phyloP scores from a whole-genome alignment of 176 grass and related monocot species.

The Dactylis glomerata region DNA sequence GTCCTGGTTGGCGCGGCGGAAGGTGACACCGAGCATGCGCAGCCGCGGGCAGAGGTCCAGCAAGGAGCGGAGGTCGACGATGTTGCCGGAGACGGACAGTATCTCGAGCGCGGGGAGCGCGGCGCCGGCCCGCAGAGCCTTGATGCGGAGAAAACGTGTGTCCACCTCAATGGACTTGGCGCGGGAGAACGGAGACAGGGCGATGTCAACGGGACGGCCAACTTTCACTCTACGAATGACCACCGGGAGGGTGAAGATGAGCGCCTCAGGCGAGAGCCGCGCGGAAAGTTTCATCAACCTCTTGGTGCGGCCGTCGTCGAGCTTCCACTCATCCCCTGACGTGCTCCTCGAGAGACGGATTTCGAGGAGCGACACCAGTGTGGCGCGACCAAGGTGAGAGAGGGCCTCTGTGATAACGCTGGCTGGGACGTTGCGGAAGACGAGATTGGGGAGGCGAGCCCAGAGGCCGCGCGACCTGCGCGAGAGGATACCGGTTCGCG shows the following conservation, averaged over 20 bases:
- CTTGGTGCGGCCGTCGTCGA: not conserved
- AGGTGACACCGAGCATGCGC: not conserved
- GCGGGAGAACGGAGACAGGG: not conserved
- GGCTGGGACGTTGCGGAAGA: not conserved
- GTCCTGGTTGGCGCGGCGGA: not conserved
- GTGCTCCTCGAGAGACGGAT: no score
- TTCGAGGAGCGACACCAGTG: not conserved
- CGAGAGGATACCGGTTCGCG: not conserved
- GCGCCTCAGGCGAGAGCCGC: not conserved
- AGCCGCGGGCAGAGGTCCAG: not conserved
- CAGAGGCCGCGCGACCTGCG: not conserved
- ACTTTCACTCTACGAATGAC: fast-evolving
- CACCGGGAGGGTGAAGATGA: not conserved
- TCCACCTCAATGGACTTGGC: not conserved
- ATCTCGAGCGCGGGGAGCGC: not conserved
- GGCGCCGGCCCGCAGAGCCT: not conserved
- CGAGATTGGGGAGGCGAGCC: not conserved
- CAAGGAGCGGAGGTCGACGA: not conserved
- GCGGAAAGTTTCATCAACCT: not conserved
- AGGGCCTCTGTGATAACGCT: not conserved
- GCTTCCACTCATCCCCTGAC: not conserved
- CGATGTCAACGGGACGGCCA: not conserved
- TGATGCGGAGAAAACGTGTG: not conserved
- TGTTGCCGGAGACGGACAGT: not conserved
- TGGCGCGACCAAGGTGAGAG: not conserved